phyloP scores from a whole-genome alignment of 371 early-diverging fungal species.

The Apophysomyces elegans region DNA sequence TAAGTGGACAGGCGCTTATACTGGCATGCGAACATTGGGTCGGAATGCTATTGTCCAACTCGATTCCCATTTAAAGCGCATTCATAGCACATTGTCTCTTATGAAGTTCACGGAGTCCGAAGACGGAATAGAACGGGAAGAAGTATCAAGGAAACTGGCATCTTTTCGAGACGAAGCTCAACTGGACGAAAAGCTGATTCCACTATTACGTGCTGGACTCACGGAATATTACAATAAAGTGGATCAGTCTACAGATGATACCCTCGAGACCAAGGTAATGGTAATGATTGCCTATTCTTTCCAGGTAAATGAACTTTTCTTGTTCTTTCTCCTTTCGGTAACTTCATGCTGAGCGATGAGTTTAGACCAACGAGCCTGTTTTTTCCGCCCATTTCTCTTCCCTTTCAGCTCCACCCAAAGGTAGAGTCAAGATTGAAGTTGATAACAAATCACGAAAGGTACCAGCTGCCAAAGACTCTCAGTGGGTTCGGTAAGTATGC shows the following conservation, averaged over 20 bases:
- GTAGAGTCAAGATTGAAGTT: conserved; percentile 48
- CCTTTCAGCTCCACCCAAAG: conserved; percentile 28
- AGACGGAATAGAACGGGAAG: conserved; percentile 23
- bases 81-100: conserved; percentile 47
- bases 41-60: conserved; percentile 52
- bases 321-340: too few species aligned
- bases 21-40: conserved; percentile 54
- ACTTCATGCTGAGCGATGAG: not conserved
- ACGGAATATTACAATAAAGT: conserved; percentile 41
- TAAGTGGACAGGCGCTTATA: conserved; percentile 49
- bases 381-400: conserved; percentile 53
- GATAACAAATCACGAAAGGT: conserved; percentile 47
- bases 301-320: conserved; percentile 27
- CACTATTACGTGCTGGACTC: conserved; percentile 49
- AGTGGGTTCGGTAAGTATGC: conserved; percentile 60
- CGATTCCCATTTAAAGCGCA: conserved; percentile 51
- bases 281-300: conserved; percentile 46
- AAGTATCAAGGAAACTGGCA: conserved; percentile 27
- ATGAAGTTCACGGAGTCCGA: conserved; percentile 36
- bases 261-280: conserved; percentile 44
- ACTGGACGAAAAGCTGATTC: conserved; percentile 42
- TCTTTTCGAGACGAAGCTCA: conserved; percentile 32
- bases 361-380: conserved; percentile 36
- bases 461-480: conserved; percentile 65
- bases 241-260: conserved; percentile 22